Conservation (phyloP, 306 rosid genomes). For the Oemleria cerasiformis region DNA sequence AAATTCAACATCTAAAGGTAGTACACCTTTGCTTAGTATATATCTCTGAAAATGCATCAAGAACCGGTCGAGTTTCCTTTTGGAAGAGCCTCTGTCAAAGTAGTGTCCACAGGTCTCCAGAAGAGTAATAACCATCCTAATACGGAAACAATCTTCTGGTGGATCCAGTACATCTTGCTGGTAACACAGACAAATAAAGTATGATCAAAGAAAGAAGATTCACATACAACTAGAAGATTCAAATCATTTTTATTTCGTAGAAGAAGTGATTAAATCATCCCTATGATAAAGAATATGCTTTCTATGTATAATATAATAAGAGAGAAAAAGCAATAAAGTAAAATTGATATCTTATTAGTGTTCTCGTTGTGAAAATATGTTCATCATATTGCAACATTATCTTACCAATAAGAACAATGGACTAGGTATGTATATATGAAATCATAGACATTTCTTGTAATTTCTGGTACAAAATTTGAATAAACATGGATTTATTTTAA, state of each 20-base stretch:
- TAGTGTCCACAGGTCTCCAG: slow-evolving; percentile 99
- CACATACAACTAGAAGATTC: not conserved
- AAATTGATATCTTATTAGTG: too few species aligned
- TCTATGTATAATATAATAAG: not conserved
- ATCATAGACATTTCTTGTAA: too few species aligned
- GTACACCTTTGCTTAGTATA: slow-evolving; percentile 82
- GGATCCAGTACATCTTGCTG: slow-evolving; percentile 93
- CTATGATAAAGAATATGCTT: not conserved
- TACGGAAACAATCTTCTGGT: slow-evolving; percentile 96
- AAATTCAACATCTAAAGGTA: slow-evolving; percentile 90
- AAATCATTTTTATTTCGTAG: not conserved
- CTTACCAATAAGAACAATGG: too few species aligned
- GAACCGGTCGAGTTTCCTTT: slow-evolving; percentile 92
- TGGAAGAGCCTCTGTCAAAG: slow-evolving; percentile 96
- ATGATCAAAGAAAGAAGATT: slow-evolving; percentile 27
- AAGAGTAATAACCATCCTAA: slow-evolving; percentile 87
- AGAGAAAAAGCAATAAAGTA: not conserved
- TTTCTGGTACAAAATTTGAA: too few species aligned
- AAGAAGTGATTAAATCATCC: not conserved
- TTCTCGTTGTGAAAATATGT: too few species aligned
- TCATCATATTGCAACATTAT: too few species aligned
- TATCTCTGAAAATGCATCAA: slow-evolving; percentile 82
- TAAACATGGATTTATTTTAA: too few species aligned
- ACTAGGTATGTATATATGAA: too few species aligned
- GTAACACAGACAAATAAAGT: slow-evolving; percentile 27